phyloP scores from a whole-genome alignment of 805 yeast species.

The Wickerhamomyces canadensis region DNA sequence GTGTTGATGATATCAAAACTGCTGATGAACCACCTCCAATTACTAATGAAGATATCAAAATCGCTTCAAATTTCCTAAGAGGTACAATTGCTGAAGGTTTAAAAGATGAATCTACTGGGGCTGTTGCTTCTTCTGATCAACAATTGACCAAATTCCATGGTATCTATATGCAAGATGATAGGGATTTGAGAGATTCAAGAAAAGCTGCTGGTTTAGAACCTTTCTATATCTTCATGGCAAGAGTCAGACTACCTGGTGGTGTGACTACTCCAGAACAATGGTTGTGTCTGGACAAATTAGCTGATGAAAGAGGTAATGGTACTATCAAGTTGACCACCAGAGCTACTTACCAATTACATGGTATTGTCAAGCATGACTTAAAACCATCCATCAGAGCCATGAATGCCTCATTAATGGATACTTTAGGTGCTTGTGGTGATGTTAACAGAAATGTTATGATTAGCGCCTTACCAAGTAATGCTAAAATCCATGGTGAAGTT shows the following conservation, averaged over 20 bases:
- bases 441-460: conserved; percentile 95
- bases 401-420: conserved; percentile 86
- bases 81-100: conserved; percentile 91
- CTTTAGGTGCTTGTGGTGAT: conserved; percentile 98
- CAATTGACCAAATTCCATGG: conserved; percentile 97
- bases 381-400: conserved; percentile 90
- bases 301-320: conserved; percentile 83
- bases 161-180: conserved; percentile 97
- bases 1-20: conserved; percentile 76
- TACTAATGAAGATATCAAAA: conserved; percentile 94
- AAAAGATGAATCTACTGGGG: conserved; percentile 78
- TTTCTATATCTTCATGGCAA: conserved; percentile 93
- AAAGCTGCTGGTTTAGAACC: conserved; percentile 93
- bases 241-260: conserved; percentile 94
- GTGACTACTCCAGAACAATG: conserved; percentile 83
- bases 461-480: conserved; percentile 83
- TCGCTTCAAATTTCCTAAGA: conserved; percentile 78
- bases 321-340: conserved; percentile 93
- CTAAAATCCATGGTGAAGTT: conserved; percentile 74
- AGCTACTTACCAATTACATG: conserved; percentile 95
- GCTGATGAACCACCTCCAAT: conserved; percentile 89
- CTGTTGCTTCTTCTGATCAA: conserved; percentile 85
- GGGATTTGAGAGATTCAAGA: conserved; percentile 91
- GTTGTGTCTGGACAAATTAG: conserved; percentile 76
- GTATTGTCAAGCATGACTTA: conserved; percentile 83